These are phyloP conservation scores for Fonsecaea monophora DNA, from an alignment of 2,329 filamentous ascomycete species.

Conservation along the genomic window DNA sequence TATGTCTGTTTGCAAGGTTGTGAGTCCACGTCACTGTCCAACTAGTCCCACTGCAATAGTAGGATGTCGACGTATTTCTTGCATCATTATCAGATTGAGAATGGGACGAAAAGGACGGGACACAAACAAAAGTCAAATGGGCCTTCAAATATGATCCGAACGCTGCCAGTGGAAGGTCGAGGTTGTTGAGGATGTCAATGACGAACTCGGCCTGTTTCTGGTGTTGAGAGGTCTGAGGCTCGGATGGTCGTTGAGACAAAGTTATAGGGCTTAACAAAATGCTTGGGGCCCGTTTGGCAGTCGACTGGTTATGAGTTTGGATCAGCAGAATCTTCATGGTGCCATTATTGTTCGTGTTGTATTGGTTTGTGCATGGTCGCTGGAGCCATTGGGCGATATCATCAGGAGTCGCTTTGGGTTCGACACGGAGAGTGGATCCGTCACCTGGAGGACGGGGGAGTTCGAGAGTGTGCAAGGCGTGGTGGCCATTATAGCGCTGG, in stretches of 20 bases:
- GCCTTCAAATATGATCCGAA: constrained; percentile 34
- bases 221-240: constrained; percentile 20
- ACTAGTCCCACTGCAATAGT: constrained; percentile 34
- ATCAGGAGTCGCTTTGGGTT: constrained; percentile 2
- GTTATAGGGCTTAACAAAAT: constrained; percentile 13
- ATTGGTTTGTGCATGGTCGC: neutral
- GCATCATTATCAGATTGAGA: constrained; percentile 4
- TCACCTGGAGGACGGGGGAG: constrained; percentile 20
- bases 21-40: constrained; percentile 35
- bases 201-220: constrained; percentile 27
- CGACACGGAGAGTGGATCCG: constrained; percentile 7
- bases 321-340: constrained; percentile 35
- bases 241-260: neutral
- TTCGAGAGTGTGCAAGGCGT: constrained; percentile 27
- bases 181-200: constrained; percentile 27
- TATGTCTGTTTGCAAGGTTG: constrained; percentile 27
- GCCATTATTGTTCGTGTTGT: constrained; percentile 4
- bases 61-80: constrained; percentile 15
- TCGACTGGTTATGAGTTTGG: constrained; percentile 35
- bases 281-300: constrained; percentile 14
- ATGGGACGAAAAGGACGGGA: constrained; percentile 17
- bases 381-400: constrained; percentile 10
- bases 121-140: constrained; percentile 33
- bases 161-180: constrained; percentile 31
- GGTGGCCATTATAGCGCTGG: constrained; percentile 33